phyloP scores from a whole-genome alignment of 257 asterid species.

The Ilex asprella region DNA sequence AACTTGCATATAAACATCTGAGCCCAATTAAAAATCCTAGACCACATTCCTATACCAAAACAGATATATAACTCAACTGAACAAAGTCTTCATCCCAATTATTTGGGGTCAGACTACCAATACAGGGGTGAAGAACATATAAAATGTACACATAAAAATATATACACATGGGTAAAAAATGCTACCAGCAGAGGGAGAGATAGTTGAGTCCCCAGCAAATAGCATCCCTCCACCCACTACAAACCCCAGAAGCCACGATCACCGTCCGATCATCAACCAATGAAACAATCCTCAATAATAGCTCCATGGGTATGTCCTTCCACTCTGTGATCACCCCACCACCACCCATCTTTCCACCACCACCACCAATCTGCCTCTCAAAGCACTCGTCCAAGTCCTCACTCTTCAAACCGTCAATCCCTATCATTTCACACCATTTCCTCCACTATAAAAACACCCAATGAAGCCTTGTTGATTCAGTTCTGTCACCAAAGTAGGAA shows the following conservation, averaged over 20 bases:
- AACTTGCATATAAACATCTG: too few relatives aligned
- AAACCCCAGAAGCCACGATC: constrained; percentile 89
- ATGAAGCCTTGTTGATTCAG: constrained; percentile 14
- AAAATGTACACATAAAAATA: neutral
- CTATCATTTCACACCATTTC: constrained; percentile 19
- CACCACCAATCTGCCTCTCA: constrained; percentile 62
- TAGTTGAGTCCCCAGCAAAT: constrained; percentile 72
- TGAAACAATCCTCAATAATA: constrained; percentile 67
- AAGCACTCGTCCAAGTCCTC: constrained; percentile 38
- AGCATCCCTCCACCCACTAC: constrained; percentile 96
- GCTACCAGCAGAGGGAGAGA: constrained; percentile 84
- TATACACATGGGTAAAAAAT: neutral
- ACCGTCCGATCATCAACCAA: constrained; percentile 85
- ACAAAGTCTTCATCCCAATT: too few relatives aligned
- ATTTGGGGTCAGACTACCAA: neutral
- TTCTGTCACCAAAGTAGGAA: neutral
- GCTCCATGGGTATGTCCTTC: constrained; percentile 92
- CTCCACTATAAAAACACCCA: constrained; percentile 7
- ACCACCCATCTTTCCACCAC: constrained; percentile 25
- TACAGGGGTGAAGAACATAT: neutral
- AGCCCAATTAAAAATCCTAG: too few relatives aligned
- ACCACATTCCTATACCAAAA: neutral
- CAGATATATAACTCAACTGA: neutral
- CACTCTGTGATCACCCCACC: constrained; percentile 67
- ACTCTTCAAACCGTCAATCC: constrained; percentile 27